A percentile compares a stretch with the other conserved stretches of the same genome.
phyloP scores from a whole-genome alignment of 2,329 filamentous ascomycete species.

The Chaetomiaceae sp. region DNA sequence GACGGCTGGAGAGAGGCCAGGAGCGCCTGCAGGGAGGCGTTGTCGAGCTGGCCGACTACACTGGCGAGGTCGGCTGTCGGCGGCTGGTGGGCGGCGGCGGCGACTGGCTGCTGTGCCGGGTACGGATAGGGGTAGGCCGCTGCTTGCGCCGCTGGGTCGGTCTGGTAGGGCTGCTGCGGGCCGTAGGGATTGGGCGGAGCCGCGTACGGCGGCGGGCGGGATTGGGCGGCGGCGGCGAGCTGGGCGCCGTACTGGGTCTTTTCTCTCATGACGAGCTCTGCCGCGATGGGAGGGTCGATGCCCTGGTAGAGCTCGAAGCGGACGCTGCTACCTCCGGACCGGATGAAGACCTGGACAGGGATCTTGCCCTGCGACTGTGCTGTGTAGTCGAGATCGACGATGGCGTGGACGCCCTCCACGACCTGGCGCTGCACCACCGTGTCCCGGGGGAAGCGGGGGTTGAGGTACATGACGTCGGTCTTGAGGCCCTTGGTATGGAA shows the following conservation, averaged over 20 bases:
- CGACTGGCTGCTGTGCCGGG: slow-evolving; percentile 11
- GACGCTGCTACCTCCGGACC: slow-evolving; percentile 64
- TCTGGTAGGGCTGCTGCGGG: slow-evolving; percentile 12
- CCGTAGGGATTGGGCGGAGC: slow-evolving; percentile 25
- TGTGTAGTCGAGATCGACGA: slow-evolving; percentile 66
- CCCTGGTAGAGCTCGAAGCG: slow-evolving; percentile 84
- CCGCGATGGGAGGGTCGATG: slow-evolving; percentile 70
- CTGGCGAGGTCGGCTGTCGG: slow-evolving; percentile 19
- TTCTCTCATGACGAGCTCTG: slow-evolving; percentile 70
- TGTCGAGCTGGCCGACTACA: slow-evolving; percentile 28
- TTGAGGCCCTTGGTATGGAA: slow-evolving; percentile 67
- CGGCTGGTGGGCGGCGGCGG: slow-evolving; percentile 22
- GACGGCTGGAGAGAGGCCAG: slow-evolving; percentile 30
- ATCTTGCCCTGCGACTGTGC: slow-evolving; percentile 69
- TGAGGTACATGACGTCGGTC: slow-evolving; percentile 73
- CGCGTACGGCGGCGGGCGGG: slow-evolving; percentile 25
- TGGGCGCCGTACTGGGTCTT: slow-evolving; percentile 42
- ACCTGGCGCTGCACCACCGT: slow-evolving; percentile 81
- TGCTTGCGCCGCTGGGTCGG: slow-evolving; percentile 16
- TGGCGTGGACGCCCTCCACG: slow-evolving; percentile 79
- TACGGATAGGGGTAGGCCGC: slow-evolving; percentile 17
- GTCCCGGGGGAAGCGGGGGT: slow-evolving; percentile 67
- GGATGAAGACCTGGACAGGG: slow-evolving; percentile 78
- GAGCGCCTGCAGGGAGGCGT: slow-evolving; percentile 30
- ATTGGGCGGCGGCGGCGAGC: slow-evolving; percentile 20